Conservation (phyloP, 2,329 filamentous ascomycete species). For the Cytospora schulzeri region DNA sequence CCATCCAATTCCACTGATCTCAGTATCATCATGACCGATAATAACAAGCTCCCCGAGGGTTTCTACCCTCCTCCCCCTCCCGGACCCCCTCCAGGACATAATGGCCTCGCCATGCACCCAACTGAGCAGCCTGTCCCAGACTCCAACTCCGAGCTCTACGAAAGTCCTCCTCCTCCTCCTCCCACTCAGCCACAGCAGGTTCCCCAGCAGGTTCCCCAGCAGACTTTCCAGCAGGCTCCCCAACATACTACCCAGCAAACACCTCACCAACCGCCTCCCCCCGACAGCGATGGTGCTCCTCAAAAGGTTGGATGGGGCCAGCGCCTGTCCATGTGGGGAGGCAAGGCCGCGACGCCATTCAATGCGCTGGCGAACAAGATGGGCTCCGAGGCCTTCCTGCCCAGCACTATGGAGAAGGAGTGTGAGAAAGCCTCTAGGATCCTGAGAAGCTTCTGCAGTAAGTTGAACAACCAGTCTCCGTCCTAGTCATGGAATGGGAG, state of each 20-base stretch:
- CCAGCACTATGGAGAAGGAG: conserved; percentile 83
- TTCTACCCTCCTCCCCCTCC: conserved; percentile 35
- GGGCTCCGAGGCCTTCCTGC: conserved; percentile 83
- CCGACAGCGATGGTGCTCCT: conserved; percentile 20
- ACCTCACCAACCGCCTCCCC: conserved; percentile 23
- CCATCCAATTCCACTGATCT: not conserved
- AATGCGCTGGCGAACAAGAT: conserved; percentile 82
- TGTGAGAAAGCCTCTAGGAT: conserved; percentile 89
- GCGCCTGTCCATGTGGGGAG: conserved; percentile 39
- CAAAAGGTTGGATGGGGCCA: conserved; percentile 31
- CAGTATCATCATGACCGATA: conserved; percentile 21
- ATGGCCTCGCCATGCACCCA: conserved; percentile 31
- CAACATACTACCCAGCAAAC: conserved; percentile 1
- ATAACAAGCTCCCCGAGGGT: conserved; percentile 16
- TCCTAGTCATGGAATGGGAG: not conserved
- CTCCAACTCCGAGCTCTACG: conserved; percentile 29
- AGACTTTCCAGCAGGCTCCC: conserved; percentile 21
- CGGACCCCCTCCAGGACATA: conserved; percentile 32
- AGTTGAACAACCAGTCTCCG: conserved; percentile 34
- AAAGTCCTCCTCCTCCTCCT: conserved; percentile 10
- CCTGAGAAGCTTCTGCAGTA: conserved; percentile 82
- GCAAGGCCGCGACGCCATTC: conserved; percentile 68
- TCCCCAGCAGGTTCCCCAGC: conserved; percentile 1
- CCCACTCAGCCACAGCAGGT: conserved; percentile 3
- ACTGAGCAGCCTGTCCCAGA: conserved; percentile 34